Conservation (phyloP, 352 stramenopile genomes). For the Pythium sukuiense region DNA sequence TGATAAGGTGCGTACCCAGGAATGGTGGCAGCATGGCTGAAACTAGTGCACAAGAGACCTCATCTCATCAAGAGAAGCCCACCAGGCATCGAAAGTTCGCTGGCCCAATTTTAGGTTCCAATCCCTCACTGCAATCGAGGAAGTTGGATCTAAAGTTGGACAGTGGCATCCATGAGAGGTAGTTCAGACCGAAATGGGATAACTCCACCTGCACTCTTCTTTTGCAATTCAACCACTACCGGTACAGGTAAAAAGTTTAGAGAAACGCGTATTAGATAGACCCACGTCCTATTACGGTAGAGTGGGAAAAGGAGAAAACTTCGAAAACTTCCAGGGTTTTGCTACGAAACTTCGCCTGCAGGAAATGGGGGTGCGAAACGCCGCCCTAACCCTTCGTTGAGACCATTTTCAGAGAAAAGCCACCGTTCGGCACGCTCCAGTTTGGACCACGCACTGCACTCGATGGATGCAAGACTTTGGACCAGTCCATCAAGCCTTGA, state of each 20-base stretch:
- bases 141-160: too few species aligned
- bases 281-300: too few species aligned
- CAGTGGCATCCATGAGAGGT: too few species aligned
- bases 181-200: too few species aligned
- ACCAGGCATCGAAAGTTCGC: too few species aligned
- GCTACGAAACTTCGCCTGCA: background rate
- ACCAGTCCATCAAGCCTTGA: background rate
- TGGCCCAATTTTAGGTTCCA: too few species aligned
- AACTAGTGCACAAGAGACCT: background rate
- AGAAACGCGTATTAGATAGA: too few species aligned
- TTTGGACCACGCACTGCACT: background rate
- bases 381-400: background rate
- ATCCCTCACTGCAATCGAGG: too few species aligned
- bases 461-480: too few species aligned
- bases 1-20: background rate
- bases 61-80: background rate
- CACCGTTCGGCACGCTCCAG: conserved; percentile 1
- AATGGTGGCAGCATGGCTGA: background rate
- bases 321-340: background rate
- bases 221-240: too few species aligned
- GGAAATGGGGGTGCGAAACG: background rate
- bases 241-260: too few species aligned
- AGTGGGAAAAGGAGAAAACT: background rate
- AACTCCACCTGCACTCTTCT: too few species aligned
- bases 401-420: conserved; percentile 2